Conservation (phyloP, 495 filamentous ascomycete genomes). For the Margaritispora aquatica region DNA sequence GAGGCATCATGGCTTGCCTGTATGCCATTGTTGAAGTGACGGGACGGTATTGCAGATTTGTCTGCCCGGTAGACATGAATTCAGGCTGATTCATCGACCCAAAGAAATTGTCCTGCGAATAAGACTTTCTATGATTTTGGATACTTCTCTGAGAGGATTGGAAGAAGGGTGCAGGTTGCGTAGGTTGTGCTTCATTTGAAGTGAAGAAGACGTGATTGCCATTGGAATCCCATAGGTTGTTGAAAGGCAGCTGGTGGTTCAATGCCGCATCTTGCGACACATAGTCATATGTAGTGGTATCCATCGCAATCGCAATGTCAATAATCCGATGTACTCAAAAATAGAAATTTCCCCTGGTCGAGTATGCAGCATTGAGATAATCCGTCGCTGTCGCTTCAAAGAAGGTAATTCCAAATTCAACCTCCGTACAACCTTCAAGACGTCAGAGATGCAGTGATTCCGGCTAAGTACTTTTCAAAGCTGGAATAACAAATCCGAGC, state of each 20-base stretch:
- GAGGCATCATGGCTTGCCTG: neutral
- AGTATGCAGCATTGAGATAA: neutral
- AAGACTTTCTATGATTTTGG: neutral
- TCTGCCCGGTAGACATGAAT: neutral
- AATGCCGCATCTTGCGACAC: neutral
- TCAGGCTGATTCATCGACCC: neutral
- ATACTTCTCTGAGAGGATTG: slow-evolving; percentile 1
- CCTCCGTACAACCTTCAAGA: neutral
- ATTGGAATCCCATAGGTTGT: neutral
- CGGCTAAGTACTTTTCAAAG: neutral
- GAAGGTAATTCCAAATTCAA: neutral
- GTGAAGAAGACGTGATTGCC: neutral
- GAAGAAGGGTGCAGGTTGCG: slow-evolving; percentile 5
- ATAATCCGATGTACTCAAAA: neutral
- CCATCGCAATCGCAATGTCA: neutral
- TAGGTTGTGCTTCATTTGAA: neutral
- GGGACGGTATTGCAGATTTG: neutral
- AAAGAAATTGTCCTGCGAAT: neutral
- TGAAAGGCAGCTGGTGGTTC: neutral
- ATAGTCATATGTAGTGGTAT: neutral
- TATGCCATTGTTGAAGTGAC: neutral
- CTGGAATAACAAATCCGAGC: neutral
- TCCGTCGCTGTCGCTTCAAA: neutral
- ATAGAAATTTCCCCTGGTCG: neutral
- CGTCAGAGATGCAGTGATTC: neutral